phyloP scores from a whole-genome alignment of 2,329 filamentous ascomycete species.

The Ophiostoma ips region DNA sequence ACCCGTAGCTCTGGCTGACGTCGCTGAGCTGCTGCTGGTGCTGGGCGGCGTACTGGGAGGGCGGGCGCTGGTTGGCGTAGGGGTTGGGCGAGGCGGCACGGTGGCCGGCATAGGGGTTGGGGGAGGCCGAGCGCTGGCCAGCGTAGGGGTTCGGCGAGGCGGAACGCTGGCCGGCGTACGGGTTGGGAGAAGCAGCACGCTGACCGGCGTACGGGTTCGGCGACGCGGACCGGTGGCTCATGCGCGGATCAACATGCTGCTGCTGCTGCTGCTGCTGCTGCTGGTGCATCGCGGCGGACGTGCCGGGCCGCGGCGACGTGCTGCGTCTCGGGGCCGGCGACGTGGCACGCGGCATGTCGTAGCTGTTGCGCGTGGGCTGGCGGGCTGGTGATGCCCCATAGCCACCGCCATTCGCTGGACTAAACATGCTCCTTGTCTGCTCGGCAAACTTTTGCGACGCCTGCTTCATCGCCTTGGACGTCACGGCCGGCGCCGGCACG shows the following conservation, averaged over 20 bases:
- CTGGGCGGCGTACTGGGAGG: slow-evolving; percentile 17
- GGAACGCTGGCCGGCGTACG: slow-evolving; percentile 32
- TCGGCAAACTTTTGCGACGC: slow-evolving; percentile 78
- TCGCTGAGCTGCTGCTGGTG: slow-evolving; percentile 24
- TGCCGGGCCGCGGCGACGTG: slow-evolving; percentile 47
- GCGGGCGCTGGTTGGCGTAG: slow-evolving; percentile 28
- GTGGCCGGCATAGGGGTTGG: slow-evolving; percentile 19
- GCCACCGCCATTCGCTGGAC: slow-evolving; percentile 11
- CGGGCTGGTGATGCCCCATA: slow-evolving; percentile 30
- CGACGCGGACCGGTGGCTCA: slow-evolving; percentile 20
- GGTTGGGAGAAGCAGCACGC: slow-evolving; percentile 36
- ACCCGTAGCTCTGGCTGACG: slow-evolving; percentile 34
- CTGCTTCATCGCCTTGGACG: slow-evolving; percentile 88
- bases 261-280: slow-evolving; percentile 7
- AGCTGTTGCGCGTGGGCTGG: slow-evolving; percentile 38
- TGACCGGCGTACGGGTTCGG: slow-evolving; percentile 47
- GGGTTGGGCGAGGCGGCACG: slow-evolving; percentile 38
- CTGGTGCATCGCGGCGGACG: slow-evolving; percentile 21
- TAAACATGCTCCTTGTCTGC: slow-evolving; percentile 72
- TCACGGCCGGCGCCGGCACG: slow-evolving; percentile 82
- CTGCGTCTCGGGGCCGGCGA: slow-evolving; percentile 57
- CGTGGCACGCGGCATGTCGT: slow-evolving; percentile 42
- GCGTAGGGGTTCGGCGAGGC: slow-evolving; percentile 46
- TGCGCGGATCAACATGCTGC: slow-evolving; percentile 22
- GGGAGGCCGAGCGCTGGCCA: slow-evolving; percentile 10